Conservation (phyloP, 1,284 basidiomycete species). For the Vanrija sp. region DNA sequence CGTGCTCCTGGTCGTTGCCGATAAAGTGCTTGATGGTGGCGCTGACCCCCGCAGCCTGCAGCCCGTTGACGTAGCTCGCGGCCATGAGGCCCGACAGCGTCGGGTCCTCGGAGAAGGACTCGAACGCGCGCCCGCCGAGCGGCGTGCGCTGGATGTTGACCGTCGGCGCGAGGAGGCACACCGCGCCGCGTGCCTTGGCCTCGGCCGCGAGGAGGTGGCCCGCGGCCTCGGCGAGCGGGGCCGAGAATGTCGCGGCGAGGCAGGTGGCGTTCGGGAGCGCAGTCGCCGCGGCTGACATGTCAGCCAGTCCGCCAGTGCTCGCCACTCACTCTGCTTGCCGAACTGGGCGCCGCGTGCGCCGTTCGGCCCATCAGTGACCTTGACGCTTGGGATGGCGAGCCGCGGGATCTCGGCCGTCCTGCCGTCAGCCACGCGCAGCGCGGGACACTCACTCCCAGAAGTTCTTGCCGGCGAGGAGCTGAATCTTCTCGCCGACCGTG, state of each 20-base stretch:
- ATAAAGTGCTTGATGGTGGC: slow-evolving; percentile 49
- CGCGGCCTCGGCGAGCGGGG: slow-evolving; percentile 59
- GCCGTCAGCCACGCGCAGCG: background rate
- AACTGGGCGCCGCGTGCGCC: slow-evolving; percentile 28
- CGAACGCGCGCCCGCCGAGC: slow-evolving; percentile 59
- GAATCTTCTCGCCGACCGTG: slow-evolving; percentile 33
- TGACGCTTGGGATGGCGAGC: slow-evolving; percentile 36
- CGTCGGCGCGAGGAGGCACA: slow-evolving; percentile 66
- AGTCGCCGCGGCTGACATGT: slow-evolving; percentile 52
- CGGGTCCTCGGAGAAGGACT: slow-evolving; percentile 75
- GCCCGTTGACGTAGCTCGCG: slow-evolving; percentile 66
- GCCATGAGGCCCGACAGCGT: slow-evolving; percentile 65
- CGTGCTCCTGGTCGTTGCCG: slow-evolving; percentile 46
- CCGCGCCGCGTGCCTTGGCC: slow-evolving; percentile 64
- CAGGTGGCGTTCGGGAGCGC: slow-evolving; percentile 64
- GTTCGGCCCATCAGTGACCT: slow-evolving; percentile 32
- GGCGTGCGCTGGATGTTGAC: slow-evolving; percentile 76
- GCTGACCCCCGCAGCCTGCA: slow-evolving; percentile 68
- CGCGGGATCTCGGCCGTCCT: slow-evolving; percentile 36
- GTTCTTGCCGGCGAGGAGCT: slow-evolving; percentile 28
- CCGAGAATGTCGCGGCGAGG: slow-evolving; percentile 46
- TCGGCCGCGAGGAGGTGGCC: slow-evolving; percentile 63
- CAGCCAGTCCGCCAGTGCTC: background rate
- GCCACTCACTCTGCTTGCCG: slow-evolving; percentile 29
- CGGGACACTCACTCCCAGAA: slow-evolving; percentile 36